These are phyloP conservation scores for Solanum pinnatisectum DNA, from an alignment of 257 asterid genomes.

Conservation along the genomic window DNA sequence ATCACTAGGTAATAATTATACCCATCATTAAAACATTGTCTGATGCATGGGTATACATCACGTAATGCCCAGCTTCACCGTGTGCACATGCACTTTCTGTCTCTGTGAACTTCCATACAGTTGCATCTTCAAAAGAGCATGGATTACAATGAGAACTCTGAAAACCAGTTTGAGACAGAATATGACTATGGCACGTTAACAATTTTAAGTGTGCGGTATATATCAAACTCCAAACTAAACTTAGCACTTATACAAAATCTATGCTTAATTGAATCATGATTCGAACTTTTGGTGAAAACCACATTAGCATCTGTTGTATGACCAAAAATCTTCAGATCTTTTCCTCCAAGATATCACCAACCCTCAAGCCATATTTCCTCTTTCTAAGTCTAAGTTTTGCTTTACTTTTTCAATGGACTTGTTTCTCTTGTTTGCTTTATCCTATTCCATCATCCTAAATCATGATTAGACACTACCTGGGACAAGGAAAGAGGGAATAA, in stretches of 20 bases:
- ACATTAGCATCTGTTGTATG: background rate
- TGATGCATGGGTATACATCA: background rate
- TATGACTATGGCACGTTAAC: background rate
- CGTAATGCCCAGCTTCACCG: background rate
- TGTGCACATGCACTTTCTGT: background rate
- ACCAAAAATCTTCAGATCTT: background rate
- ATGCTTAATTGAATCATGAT: background rate
- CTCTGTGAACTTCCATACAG: background rate
- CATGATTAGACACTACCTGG: background rate
- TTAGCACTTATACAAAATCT: background rate
- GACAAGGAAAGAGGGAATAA: background rate
- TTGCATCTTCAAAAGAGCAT: background rate
- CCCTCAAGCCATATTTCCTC: background rate
- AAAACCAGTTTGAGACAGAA: background rate
- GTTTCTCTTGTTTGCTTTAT: background rate
- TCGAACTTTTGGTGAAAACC: background rate
- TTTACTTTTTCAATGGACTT: background rate
- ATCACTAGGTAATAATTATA: background rate
- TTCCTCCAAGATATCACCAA: background rate
- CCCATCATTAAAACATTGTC: background rate
- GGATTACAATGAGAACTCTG: background rate
- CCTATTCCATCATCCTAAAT: background rate
- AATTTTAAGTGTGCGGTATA: background rate
- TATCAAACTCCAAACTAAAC: background rate
- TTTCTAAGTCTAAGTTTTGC: background rate